phyloP scores from a whole-genome alignment of 2,329 filamentous ascomycete genomes.

The Colletotrichum orbiculare region DNA sequence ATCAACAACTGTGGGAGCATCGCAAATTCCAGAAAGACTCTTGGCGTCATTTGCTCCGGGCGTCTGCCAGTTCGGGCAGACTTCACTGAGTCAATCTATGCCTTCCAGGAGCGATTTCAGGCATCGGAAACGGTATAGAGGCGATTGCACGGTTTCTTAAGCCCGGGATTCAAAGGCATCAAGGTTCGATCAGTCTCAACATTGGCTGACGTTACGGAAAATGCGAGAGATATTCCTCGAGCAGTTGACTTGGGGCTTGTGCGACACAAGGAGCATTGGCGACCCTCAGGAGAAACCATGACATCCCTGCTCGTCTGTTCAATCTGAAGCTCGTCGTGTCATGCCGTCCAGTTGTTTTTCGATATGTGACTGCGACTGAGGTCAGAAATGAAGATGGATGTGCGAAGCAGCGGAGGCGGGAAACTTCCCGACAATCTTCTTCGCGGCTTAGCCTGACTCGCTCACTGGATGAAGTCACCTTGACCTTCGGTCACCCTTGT shows the following conservation, averaged over 20 bases:
- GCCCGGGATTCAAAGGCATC: neutral
- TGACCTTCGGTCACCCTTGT: conserved; percentile 3
- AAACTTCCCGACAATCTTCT: conserved; percentile 30
- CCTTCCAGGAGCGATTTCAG: no score
- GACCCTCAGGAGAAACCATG: neutral
- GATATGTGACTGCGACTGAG: conserved; percentile 19
- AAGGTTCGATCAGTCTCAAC: conserved; percentile 3
- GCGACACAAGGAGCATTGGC: neutral
- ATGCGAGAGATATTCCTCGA: neutral
- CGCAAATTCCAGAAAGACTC: no score
- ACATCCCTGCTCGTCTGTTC: neutral
- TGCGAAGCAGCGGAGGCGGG: conserved; percentile 14
- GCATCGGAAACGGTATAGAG: no score
- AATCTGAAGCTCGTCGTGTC: neutral
- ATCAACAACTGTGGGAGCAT: neutral
- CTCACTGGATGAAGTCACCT: conserved; percentile 11
- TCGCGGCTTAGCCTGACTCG: conserved; percentile 21
- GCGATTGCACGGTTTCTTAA: conserved; percentile 1
- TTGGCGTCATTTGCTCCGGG: no score
- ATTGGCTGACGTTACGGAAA: conserved; percentile 3
- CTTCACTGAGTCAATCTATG: no score
- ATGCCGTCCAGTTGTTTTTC: conserved; percentile 1
- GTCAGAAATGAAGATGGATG: conserved; percentile 11
- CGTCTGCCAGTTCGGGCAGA: no score
- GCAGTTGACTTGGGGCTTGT: conserved; percentile 1